Evolutionary conservation across 2,329 filamentous ascomycete species (phyloP).

Genomic region (Botryosphaeria dothidea): DNA sequence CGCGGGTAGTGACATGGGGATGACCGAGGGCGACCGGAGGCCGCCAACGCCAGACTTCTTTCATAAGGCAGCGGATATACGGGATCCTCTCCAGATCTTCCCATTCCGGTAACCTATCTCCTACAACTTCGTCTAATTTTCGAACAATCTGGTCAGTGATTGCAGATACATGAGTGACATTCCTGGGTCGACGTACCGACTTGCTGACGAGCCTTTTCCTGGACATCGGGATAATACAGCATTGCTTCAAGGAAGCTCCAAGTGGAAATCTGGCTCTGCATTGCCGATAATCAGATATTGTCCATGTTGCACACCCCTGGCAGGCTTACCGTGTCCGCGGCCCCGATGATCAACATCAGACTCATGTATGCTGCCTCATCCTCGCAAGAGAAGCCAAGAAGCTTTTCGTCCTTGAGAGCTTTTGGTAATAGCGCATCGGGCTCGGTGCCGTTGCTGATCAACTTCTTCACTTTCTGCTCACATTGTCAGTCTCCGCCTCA

Average conservation of each 20-base stretch:
- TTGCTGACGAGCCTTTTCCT: constrained; percentile 48
- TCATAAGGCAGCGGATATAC: constrained; percentile 56
- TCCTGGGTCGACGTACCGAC: constrained; percentile 37
- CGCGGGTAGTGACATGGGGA: constrained; percentile 47
- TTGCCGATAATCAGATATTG: neutral
- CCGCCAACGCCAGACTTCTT: constrained; percentile 59
- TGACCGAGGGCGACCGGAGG: constrained; percentile 55
- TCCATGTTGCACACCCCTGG: no score
- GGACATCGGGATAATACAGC: constrained; percentile 50
- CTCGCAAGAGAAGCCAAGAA: constrained; percentile 18
- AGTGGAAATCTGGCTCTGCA: neutral
- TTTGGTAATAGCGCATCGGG: neutral
- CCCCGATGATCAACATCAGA: constrained; percentile 20
- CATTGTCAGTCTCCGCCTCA: neutral
- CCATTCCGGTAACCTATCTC: neutral
- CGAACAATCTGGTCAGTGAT: constrained; percentile 5
- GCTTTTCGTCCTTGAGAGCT: constrained; percentile 15
- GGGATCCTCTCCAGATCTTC: constrained; percentile 45
- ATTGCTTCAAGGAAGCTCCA: constrained; percentile 49
- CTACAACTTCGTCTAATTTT: constrained; percentile 16
- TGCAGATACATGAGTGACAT: neutral
- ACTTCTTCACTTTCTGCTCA: neutral
- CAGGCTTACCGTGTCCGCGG: constrained; percentile 16
- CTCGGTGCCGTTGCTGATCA: neutral
- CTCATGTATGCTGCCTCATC: constrained; percentile 21